A percentile compares a stretch with the other conserved stretches of the same genome.
phyloP scores from a whole-genome alignment of 2,329 filamentous ascomycete genomes.

The Pezicula carpinea region DNA sequence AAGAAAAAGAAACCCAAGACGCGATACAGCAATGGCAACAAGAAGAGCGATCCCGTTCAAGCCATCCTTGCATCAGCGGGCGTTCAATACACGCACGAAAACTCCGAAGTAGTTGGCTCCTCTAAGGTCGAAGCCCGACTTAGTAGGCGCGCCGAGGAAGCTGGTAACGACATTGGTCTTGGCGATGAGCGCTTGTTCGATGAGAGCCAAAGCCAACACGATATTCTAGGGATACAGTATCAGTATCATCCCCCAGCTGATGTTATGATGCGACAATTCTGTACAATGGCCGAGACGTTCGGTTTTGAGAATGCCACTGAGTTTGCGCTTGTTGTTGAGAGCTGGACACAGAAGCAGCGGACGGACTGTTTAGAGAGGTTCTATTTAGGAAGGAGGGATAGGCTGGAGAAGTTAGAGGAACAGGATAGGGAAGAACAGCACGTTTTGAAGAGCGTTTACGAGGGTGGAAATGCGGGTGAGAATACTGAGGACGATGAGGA shows the following conservation, averaged over 20 bases:
- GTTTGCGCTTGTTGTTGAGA: constrained; percentile 87
- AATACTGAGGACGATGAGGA: constrained; percentile 38
- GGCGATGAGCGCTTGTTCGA: constrained; percentile 55
- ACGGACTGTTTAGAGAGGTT: constrained; percentile 75
- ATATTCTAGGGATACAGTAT: constrained; percentile 20
- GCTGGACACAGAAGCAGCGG: constrained; percentile 81
- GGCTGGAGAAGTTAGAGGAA: constrained; percentile 12
- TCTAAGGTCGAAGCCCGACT: constrained; percentile 88
- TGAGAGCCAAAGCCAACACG: constrained; percentile 30
- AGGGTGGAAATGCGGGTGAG: too few species aligned
- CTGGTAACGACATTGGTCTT: constrained; percentile 37
- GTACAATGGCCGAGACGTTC: constrained; percentile 78
- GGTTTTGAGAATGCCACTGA: constrained; percentile 73
- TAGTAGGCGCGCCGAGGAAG: constrained; percentile 59
- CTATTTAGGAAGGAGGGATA: constrained; percentile 56
- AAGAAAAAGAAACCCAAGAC: constrained; percentile 36
- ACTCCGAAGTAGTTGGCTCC: constrained; percentile 88
- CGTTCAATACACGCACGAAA: constrained; percentile 94
- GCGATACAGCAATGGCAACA: constrained; percentile 39
- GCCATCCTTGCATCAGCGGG: constrained; percentile 85
- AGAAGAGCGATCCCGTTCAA: constrained; percentile 68
- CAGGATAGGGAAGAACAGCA: neutral
- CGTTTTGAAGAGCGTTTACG: too few species aligned
- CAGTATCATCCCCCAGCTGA: constrained; percentile 60
- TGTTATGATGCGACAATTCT: constrained; percentile 79